These are phyloP conservation scores for Citropsis articulata DNA, from an alignment of 345 rosid genomes.

Conservation along the genomic window DNA sequence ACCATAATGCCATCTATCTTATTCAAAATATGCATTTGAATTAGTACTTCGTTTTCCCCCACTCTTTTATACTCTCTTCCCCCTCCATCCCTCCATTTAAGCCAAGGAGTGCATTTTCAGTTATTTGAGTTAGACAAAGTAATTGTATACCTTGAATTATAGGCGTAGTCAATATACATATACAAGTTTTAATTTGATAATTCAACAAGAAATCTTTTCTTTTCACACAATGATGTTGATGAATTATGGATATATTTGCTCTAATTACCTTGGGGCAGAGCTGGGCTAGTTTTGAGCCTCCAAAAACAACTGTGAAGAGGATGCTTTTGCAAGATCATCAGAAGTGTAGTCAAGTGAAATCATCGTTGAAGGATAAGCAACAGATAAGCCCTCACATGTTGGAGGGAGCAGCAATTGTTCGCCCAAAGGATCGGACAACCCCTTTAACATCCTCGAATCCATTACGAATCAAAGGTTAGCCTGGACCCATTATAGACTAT, in stretches of 20 bases:
- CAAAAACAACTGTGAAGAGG: constrained; percentile 91
- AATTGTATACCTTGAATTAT: neutral
- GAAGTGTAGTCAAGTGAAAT: constrained; percentile 40
- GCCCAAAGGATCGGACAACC: constrained; percentile 36
- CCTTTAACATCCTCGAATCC: constrained; percentile 35
- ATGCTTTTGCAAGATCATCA: constrained; percentile 61
- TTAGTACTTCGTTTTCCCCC: neutral
- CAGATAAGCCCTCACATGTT: constrained; percentile 23
- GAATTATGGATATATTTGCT: neutral
- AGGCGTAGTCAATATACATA: neutral
- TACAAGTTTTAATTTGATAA: neutral
- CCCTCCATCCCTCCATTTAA: neutral
- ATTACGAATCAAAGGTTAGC: constrained; percentile 54
- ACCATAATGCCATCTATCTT: neutral
- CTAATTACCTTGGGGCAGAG: constrained; percentile 48
- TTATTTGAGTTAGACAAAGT: neutral
- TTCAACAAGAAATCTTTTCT: neutral
- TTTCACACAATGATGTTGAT: neutral
- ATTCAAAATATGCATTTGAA: neutral
- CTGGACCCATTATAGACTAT: constrained; percentile 11
- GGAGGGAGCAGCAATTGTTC: constrained; percentile 35
- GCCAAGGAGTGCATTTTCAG: neutral
- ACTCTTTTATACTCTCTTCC: neutral
- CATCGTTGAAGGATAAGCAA: constrained; percentile 38
- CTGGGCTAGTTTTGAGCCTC: constrained; percentile 84